Evolutionary conservation across 169 alveolate genomes (phyloP).

Genomic region (Plasmodium inui): DNA sequence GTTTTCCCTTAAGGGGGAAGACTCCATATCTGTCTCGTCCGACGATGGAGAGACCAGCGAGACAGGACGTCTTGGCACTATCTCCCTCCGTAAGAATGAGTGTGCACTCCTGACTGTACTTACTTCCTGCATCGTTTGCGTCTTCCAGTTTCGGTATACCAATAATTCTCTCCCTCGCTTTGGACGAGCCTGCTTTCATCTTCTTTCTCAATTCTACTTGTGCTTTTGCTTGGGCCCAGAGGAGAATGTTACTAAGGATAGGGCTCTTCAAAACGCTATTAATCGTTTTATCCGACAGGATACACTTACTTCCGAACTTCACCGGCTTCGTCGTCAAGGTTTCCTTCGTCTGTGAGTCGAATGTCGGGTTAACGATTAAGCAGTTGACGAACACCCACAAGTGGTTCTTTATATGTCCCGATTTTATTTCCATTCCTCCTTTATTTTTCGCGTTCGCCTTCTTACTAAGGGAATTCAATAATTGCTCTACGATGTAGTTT

Average conservation of each 20-base stretch:
- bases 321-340: constrained; percentile 94
- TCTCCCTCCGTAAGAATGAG: constrained; percentile 99
- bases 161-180: constrained; percentile 81
- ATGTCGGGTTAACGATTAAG: constrained; percentile 98
- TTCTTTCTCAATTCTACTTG: constrained; percentile 93
- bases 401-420: constrained; percentile 94
- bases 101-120: constrained; percentile 95
- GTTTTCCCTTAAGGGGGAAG: constrained; percentile 99
- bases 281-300: constrained; percentile 91
- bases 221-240: constrained; percentile 95
- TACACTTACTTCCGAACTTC: constrained; percentile 93
- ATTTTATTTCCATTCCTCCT: constrained; percentile 93
- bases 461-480: constrained; percentile 91
- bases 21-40: constrained; percentile 99
- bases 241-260: constrained; percentile 92
- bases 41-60: constrained; percentile 99
- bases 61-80: constrained; percentile 99
- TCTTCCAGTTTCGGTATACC: constrained; percentile 99
- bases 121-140: constrained; percentile 99
- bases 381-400: constrained; percentile 98
- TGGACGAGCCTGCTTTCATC: constrained; percentile 87
- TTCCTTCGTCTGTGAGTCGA: constrained; percentile 99
- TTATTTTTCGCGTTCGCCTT: constrained; percentile 95
- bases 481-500: constrained; percentile 95
- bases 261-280: constrained; percentile 91